Conservation (phyloP, 495 filamentous ascomycete species). For the Penicillium parvum region DNA sequence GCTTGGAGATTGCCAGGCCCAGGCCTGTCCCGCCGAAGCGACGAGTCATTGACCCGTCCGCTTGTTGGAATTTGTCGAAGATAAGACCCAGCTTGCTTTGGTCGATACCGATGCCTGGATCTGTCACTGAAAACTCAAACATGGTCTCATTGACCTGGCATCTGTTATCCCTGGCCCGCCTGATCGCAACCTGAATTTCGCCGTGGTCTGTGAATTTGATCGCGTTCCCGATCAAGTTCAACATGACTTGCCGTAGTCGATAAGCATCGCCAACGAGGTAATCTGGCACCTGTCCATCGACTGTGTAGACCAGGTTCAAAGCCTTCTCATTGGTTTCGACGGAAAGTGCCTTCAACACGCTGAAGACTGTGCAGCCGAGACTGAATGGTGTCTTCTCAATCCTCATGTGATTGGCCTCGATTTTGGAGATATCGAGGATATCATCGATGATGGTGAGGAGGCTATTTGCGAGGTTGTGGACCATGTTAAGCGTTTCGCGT, state of each 20-base stretch:
- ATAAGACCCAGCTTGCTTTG: conserved; percentile 65
- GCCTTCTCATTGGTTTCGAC: conserved; percentile 84
- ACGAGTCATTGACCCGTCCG: conserved; percentile 87
- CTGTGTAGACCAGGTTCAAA: conserved; percentile 49
- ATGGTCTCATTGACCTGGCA: conserved; percentile 36
- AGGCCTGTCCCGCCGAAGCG: conserved; percentile 76
- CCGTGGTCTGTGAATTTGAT: conserved; percentile 81
- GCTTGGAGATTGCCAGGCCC: conserved; percentile 72
- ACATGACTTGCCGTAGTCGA: conserved; percentile 71
- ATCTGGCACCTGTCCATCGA: conserved; percentile 43
- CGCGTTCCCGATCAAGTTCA: conserved; percentile 76
- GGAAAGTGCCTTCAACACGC: conserved; percentile 60
- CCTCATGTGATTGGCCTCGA: conserved; percentile 74
- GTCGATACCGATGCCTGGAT: conserved; percentile 80
- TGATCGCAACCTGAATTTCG: conserved; percentile 51
- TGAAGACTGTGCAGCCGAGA: conserved; percentile 47
- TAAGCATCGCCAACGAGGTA: conserved; percentile 65
- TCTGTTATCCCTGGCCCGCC: conserved; percentile 53
- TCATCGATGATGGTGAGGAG: conserved; percentile 81
- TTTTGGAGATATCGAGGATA: conserved; percentile 79
- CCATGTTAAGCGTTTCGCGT: conserved; percentile 90
- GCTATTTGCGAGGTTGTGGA: conserved; percentile 79
- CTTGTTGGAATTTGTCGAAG: conserved; percentile 83
- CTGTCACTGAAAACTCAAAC: conserved; percentile 56
- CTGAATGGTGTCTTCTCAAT: conserved; percentile 66